phyloP scores from a whole-genome alignment of 331 rosid species.

The Acacia pycnantha region DNA sequence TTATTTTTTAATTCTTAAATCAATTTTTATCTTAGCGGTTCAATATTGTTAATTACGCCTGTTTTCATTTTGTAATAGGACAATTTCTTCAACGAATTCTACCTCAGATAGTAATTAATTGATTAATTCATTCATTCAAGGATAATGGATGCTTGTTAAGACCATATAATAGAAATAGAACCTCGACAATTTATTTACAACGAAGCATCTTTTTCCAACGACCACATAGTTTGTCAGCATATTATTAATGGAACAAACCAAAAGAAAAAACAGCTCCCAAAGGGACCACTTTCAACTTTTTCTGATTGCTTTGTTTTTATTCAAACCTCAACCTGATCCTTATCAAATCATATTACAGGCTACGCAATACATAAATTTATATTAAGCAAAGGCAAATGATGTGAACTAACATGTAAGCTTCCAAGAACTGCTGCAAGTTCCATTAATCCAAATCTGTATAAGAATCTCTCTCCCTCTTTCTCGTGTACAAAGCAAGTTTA shows the following conservation, averaged over 20 bases:
- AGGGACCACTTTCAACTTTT: slow-evolving; percentile 25
- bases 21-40: not conserved
- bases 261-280: not conserved
- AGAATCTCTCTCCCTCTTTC: slow-evolving; percentile 40
- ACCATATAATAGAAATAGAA: not conserved
- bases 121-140: not conserved
- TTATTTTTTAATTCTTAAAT: not conserved
- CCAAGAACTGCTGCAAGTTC: slow-evolving; percentile 45
- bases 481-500: slow-evolving; percentile 53
- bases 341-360: not conserved
- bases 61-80: not conserved
- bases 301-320: slow-evolving; percentile 9
- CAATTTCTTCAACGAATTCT: not conserved
- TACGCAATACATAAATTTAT: not conserved
- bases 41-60: not conserved
- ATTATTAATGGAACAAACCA: slow-evolving; percentile 21
- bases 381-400: slow-evolving; percentile 2
- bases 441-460: slow-evolving; percentile 48
- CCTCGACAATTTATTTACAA: not conserved
- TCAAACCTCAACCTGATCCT: not conserved
- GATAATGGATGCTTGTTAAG: not conserved
- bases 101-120: not conserved
- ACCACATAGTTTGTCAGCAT: not conserved
- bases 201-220: not conserved
- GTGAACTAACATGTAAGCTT: slow-evolving; percentile 38